A percentile compares a stretch with the other conserved stretches of the same genome.
Conservation (phyloP, 495 filamentous ascomycete species). For the Aspergillus haitiensis region DNA sequence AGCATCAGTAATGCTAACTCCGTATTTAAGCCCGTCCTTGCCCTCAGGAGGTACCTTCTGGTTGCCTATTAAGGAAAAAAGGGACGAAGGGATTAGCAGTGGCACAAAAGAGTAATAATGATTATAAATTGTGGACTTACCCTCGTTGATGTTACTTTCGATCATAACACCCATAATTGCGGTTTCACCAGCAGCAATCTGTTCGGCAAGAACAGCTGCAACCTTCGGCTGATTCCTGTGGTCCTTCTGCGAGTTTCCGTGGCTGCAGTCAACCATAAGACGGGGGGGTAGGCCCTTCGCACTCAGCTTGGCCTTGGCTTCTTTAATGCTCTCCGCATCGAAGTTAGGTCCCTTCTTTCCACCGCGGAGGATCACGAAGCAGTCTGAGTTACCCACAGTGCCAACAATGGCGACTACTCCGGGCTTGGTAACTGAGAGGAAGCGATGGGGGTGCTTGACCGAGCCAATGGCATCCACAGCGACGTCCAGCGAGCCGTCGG, state of each 20-base stretch:
- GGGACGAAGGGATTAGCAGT: neutral
- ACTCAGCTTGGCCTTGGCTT: slow-evolving; percentile 67
- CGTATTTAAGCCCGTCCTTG: slow-evolving; percentile 85
- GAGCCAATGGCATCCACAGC: slow-evolving; percentile 97
- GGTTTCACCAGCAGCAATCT: slow-evolving; percentile 79
- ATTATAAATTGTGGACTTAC: slow-evolving; percentile 41
- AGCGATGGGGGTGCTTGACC: slow-evolving; percentile 91
- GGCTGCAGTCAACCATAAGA: slow-evolving; percentile 98
- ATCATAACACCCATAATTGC: slow-evolving; percentile 99
- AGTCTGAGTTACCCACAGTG: slow-evolving; percentile 94
- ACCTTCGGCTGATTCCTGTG: slow-evolving; percentile 98
- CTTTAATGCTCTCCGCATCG: slow-evolving; percentile 77
- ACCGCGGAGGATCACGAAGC: slow-evolving; percentile 95
- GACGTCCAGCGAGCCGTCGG: slow-evolving; percentile 85
- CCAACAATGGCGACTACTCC: slow-evolving; percentile 95
- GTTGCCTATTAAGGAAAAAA: slow-evolving; percentile 53
- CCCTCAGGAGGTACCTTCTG: slow-evolving; percentile 94
- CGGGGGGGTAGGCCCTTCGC: slow-evolving; percentile 66
- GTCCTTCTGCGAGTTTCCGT: slow-evolving; percentile 94
- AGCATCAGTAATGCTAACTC: slow-evolving; percentile 96
- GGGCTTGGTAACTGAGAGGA: slow-evolving; percentile 97
- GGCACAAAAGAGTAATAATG: slow-evolving; percentile 1
- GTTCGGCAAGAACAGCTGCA: slow-evolving; percentile 75
- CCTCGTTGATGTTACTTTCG: slow-evolving; percentile 95
- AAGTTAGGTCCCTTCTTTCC: slow-evolving; percentile 94